Base-by-base conservation (phyloP, 2,329 filamentous ascomycete species). In the Sporothrix dimorphospora region DNA sequence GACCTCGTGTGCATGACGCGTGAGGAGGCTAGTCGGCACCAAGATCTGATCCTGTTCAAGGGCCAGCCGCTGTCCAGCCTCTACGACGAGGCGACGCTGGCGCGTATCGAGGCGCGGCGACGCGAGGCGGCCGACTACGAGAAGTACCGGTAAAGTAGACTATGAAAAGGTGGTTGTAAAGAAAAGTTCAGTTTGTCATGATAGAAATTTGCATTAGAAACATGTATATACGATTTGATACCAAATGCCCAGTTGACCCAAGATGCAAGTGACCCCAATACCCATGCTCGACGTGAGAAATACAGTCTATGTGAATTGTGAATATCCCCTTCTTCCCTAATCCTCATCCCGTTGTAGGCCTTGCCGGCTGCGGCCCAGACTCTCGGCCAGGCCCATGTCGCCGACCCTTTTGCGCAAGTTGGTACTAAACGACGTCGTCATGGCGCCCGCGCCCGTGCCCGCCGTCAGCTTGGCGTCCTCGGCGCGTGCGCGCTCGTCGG, bases 1-100 rank as follows among this genome's bases (percentile, higher is more conserved):
- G 91, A 97, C 61, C 79, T 98, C 73, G 94, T 97, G 0, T 92
- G 92, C 77, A 93, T 98, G 93, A 98, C 94, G 0, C 97, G 94
- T 80, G 94, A 98, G 74, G 94, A 98, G 81, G 93, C 92, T 3
- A 82, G 86, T 19, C 86, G 88, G 72, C 96, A 99, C 80, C 93
- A 97, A 79, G 92, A 90, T 79, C 85, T 93, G 78, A 86, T 98
- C 1, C 83, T 98, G 59, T 90, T 88, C 77, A 92, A 88, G 0
- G 87, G 86, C 1, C 92, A 90, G 81, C 81, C 79, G 9, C 84
- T 89, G 0, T 91, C 92, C 75, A 91, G 95, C 0, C 74, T 98
- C 34, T 99, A 98, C 78, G 89, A 91, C 77, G 78, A 81, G 19
- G 87, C 88, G 40, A 89, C 91, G 0, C 82, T 97, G 67, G 85